Evolutionary conservation across 129 eudicot species (phyloP).

Genomic region (Flaveria brownii): DNA sequence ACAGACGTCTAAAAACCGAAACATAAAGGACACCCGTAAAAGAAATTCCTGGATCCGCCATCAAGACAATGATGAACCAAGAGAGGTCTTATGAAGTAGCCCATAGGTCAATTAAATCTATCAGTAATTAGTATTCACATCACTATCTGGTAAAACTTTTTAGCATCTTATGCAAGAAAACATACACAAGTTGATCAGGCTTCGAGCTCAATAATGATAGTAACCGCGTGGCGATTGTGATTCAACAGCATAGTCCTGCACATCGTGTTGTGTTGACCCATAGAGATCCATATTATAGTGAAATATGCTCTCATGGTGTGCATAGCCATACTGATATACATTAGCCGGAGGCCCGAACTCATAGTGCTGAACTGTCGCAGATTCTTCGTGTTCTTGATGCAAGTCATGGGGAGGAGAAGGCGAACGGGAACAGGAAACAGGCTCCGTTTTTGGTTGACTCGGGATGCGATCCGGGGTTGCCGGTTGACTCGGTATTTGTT

Average conservation of each 20-base stretch:
- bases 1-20: not conserved
- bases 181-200: slow-evolving; percentile 13
- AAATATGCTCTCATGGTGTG: slow-evolving; percentile 39
- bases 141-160: slow-evolving; percentile 21
- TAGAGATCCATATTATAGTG: slow-evolving; percentile 40
- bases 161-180: slow-evolving; percentile 15
- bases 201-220: slow-evolving; percentile 42
- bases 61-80: not conserved
- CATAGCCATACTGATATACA: slow-evolving; percentile 44
- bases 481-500: slow-evolving; percentile 39
- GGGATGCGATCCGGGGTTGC: slow-evolving; percentile 32
- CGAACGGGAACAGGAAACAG: slow-evolving; percentile 41
- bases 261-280: slow-evolving; percentile 28
- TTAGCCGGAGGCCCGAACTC: slow-evolving; percentile 45
- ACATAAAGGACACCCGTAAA: not conserved
- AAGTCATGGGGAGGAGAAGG: slow-evolving; percentile 35
- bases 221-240: slow-evolving; percentile 41
- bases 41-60: too few relatives aligned
- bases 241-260: slow-evolving; percentile 27
- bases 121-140: slow-evolving; percentile 31
- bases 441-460: slow-evolving; percentile 35
- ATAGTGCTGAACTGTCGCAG: slow-evolving; percentile 44
- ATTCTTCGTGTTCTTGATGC: slow-evolving; percentile 47
- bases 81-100: slow-evolving; percentile 6
- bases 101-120: slow-evolving; percentile 10